Evolutionary conservation across 495 filamentous ascomycete genomes (phyloP), one percentile per base, ranked within the genome.

Genomic region (Penicillium paradoxum): DNA sequence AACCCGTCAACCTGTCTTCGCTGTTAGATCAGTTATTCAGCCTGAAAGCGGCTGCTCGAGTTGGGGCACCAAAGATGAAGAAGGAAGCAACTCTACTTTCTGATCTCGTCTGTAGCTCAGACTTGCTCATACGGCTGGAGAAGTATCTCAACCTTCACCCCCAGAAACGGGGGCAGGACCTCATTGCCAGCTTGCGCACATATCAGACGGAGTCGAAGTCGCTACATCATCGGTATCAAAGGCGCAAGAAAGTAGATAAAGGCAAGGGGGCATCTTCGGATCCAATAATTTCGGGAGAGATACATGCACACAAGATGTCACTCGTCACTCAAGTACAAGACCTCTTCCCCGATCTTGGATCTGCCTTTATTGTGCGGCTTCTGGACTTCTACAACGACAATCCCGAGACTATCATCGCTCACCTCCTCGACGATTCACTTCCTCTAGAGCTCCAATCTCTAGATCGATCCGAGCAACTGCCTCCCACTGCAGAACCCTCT

Each of bases 241-340:
- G 78, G 51, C 80, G 79, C 15, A 86, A 82, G 57, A 80, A 67
- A 38, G 53, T 70, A 11, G 70, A 79, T 55, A 97, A 96, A 66
- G 89, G 89, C 24, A 93, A 93, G 70, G 76, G 67, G 6, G 63
- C 63, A 7, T 77, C 78, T 34, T 64, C 77, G 33, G 70, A 72
- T 48, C 71, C 59, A 17, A 39, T 66, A 51, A 53, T 69, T 19
- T 49, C 72, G 33, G 75, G 75, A 9, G 78, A 85, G 15, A 72
- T 92, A 11, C 89, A 90, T 63, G 71, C 89, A 38, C 89, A 96
- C 71, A 84, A 79, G 24, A 85, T 92, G 82, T 90, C 83, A 60
- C 80, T 91, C 24, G 81, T 97, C 43, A 85, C 83, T 6, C 88
- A 92, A 69, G 76, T 98, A 33, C 90, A 96, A 62, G 93, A 98